phyloP scores from a whole-genome alignment of 208 protist species.

The Crithidia mellificae region DNA sequence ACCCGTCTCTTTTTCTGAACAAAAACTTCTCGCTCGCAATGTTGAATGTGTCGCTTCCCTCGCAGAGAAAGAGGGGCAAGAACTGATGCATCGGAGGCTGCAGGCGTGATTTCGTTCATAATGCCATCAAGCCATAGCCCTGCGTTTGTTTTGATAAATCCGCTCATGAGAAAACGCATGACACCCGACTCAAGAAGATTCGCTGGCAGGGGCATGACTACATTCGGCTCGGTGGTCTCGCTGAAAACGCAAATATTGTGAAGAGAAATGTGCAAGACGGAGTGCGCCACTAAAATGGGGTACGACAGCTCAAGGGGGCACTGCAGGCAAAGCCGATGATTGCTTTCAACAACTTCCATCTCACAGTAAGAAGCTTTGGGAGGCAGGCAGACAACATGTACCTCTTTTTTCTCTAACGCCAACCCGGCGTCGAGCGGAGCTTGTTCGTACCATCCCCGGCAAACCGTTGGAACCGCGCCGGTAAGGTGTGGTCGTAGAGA shows the following conservation, averaged over 20 bases:
- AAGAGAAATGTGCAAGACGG: conserved; percentile 73
- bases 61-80: conserved; percentile 53
- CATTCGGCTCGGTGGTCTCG: conserved; percentile 37
- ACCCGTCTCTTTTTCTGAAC: conserved; percentile 36
- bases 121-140: conserved; percentile 77
- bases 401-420: conserved; percentile 44
- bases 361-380: conserved; percentile 52
- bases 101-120: conserved; percentile 44
- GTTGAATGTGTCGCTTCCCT: conserved; percentile 39
- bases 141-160: conserved; percentile 30
- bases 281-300: conserved; percentile 66
- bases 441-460: conserved; percentile 83
- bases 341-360: conserved; percentile 43
- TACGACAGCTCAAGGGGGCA: conserved; percentile 83
- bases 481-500: conserved; percentile 25
- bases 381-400: conserved; percentile 64
- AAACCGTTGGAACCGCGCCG: conserved; percentile 38
- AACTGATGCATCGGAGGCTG: conserved; percentile 47
- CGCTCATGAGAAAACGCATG: conserved; percentile 54
- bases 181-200: conserved; percentile 59
- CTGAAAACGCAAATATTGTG: conserved; percentile 83
- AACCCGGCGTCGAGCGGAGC: conserved; percentile 42
- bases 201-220: conserved; percentile 54
- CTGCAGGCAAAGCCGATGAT: conserved; percentile 43
- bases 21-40: conserved; percentile 57